Evolutionary conservation across 2,329 filamentous ascomycete species (phyloP), one percentile per base, ranked within the genome.

Genomic region (Clonostachys chloroleuca): DNA sequence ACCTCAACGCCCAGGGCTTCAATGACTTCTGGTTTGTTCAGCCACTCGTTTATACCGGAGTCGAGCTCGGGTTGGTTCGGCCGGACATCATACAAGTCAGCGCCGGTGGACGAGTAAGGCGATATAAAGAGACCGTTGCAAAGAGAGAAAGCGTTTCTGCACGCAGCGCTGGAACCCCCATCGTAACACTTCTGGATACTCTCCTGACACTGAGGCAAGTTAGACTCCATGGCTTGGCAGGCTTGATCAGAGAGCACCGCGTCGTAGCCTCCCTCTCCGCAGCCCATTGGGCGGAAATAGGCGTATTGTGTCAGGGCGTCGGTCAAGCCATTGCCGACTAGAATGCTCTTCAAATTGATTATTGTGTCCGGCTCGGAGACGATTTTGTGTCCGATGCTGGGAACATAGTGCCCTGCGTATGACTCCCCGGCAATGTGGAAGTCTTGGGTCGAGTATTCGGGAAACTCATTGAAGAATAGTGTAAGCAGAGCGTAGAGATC

Each of bases 381-480:
- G 7, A 14, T 34, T 78, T 96, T 91, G 6, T 87, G 83, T 44
- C 91, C 84, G 59, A 96, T 95, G 54, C 92, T 88, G 42, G 92
- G 92, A 55, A 96, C 95, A 73, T 96, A 96, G 73, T 96, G 92
- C 35, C 92, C 92, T 55, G 88, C 92, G 63, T 96, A 96, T 2
- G 89, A 95, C 75, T 96, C 92, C 67, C 92, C 92, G 53, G 92
- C 87, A 70, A 96, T 96, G 78, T 97, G 92, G 84, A 99, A 99
- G 72, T 92, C 86, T 72, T 97, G 94, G 65, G 85, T 80, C 44
- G 91, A 83, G 64, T 99, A 97, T 72, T 99, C 82, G 49, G 94
- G 94, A 80, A 97, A 99, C 67, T 96, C 89, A 74, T 96, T 87
- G 81, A 99, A 99, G 83, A 99, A 99, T 56, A 97, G 87, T 40